phyloP scores from a whole-genome alignment of 2,329 filamentous ascomycete genomes.

The Gliomastix tumulicola region DNA sequence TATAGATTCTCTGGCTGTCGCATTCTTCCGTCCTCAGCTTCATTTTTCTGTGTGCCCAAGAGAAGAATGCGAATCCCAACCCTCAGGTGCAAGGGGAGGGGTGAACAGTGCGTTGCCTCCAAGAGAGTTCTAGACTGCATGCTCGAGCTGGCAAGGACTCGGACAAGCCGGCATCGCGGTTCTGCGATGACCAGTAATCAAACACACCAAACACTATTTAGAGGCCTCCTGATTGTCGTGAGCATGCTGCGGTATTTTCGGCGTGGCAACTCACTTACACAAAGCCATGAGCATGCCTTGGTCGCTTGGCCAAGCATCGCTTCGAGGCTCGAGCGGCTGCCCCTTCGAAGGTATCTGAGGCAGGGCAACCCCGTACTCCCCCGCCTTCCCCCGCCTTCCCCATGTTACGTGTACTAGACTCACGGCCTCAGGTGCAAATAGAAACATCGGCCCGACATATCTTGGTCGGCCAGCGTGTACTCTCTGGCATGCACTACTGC shows the following conservation, averaged over 20 bases:
- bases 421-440: not conserved
- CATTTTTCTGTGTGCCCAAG: not conserved
- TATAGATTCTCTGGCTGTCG: not conserved
- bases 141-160: not conserved
- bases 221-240: not conserved
- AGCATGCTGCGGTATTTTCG: not conserved
- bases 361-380: not conserved
- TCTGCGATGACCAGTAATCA: not conserved
- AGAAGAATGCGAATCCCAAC: not conserved
- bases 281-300: not conserved
- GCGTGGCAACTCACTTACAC: not conserved
- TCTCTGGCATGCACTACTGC: not conserved
- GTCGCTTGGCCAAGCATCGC: not conserved
- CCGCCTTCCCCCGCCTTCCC: not conserved
- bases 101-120: not conserved
- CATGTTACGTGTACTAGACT: not conserved
- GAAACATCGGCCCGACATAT: not conserved
- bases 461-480: not conserved
- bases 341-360: not conserved
- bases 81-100: not conserved
- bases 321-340: not conserved
- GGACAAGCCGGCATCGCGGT: not conserved
- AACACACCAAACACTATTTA: not conserved
- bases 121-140: not conserved
- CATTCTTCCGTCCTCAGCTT: not conserved